Evolutionary conservation across 805 yeast genomes (phyloP).

Genomic region (Wickerhamiella domercqiae): DNA sequence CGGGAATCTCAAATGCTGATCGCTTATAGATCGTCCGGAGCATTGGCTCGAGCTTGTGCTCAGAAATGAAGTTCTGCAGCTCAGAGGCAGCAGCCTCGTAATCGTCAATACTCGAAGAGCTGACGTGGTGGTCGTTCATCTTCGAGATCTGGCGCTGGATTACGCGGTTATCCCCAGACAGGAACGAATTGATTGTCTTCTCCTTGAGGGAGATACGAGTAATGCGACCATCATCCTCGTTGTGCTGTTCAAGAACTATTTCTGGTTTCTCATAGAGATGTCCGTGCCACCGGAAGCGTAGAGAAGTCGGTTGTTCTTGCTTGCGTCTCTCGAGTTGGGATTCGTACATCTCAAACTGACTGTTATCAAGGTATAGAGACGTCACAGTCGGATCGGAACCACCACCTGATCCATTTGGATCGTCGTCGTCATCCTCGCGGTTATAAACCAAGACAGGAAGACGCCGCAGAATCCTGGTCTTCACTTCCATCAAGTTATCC

Average conservation of each 20-base stretch:
- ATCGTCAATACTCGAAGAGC: slow-evolving; percentile 35
- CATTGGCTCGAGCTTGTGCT: slow-evolving; percentile 64
- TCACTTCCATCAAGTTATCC: slow-evolving; percentile 94
- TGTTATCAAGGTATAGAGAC: slow-evolving; percentile 75
- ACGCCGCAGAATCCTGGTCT: slow-evolving; percentile 85
- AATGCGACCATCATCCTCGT: slow-evolving; percentile 31
- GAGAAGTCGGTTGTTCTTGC: slow-evolving; percentile 46
- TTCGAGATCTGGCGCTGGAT: slow-evolving; percentile 42
- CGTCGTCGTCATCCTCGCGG: slow-evolving; percentile 36
- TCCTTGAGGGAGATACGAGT: slow-evolving; percentile 59
- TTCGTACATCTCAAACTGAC: slow-evolving; percentile 70
- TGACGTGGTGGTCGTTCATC: slow-evolving; percentile 41
- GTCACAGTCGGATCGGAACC: slow-evolving; percentile 66
- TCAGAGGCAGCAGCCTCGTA: slow-evolving; percentile 41
- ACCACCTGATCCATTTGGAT: no score
- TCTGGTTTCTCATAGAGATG: slow-evolving; percentile 60
- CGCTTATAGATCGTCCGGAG: slow-evolving; percentile 76
- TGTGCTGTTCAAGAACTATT: slow-evolving; percentile 63
- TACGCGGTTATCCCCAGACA: slow-evolving; percentile 34
- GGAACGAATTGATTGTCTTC: slow-evolving; percentile 62
- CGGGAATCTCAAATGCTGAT: slow-evolving; percentile 96
- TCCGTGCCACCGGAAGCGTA: slow-evolving; percentile 87
- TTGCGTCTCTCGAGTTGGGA: slow-evolving; percentile 51
- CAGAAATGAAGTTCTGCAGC: slow-evolving; percentile 46
- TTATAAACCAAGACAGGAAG: slow-evolving; percentile 78